Evolutionary conservation across 352 stramenopile genomes (phyloP).

Genomic region (Aphanomyces cochlioides): DNA sequence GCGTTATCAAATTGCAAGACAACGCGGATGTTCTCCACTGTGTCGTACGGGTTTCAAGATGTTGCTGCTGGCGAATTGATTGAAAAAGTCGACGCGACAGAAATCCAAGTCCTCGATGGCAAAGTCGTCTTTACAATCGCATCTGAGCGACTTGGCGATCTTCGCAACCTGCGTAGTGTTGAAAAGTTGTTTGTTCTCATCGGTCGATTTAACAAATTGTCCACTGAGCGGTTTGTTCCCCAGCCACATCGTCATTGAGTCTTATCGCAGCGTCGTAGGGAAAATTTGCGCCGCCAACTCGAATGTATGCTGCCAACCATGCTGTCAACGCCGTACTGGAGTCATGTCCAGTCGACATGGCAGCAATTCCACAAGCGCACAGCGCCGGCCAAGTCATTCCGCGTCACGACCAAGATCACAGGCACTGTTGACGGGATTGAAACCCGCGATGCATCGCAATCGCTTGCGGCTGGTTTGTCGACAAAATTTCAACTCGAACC

Average conservation of each 20-base stretch:
- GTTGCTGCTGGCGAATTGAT: conserved; percentile 26
- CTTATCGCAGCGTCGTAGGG: no score
- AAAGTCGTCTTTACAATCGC: conserved; percentile 25
- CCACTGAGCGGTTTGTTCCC: not conserved
- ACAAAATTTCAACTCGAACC: conserved; percentile 6
- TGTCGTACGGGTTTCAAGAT: conserved; percentile 28
- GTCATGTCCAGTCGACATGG: conserved; percentile 6
- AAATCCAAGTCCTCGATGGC: conserved; percentile 25
- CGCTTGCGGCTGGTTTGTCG: conserved; percentile 13
- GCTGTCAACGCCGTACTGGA: not conserved
- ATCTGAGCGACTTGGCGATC: not conserved
- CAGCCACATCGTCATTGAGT: no score
- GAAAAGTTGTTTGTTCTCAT: conserved; percentile 28
- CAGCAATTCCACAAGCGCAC: conserved; percentile 1
- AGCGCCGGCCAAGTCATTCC: conserved; percentile 8
- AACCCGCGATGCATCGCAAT: not conserved
- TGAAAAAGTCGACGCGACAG: conserved; percentile 27
- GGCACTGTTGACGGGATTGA: not conserved
- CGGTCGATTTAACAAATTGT: not conserved
- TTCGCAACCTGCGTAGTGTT: conserved; percentile 10
- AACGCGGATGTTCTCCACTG: conserved; percentile 22
- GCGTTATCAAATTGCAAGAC: not conserved
- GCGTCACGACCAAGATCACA: conserved; percentile 11
- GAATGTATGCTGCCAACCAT: not conserved
- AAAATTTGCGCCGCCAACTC: no score